Evolutionary conservation across 768 basidiomycete species (phyloP).

Genomic region (Podaxis sp.): DNA sequence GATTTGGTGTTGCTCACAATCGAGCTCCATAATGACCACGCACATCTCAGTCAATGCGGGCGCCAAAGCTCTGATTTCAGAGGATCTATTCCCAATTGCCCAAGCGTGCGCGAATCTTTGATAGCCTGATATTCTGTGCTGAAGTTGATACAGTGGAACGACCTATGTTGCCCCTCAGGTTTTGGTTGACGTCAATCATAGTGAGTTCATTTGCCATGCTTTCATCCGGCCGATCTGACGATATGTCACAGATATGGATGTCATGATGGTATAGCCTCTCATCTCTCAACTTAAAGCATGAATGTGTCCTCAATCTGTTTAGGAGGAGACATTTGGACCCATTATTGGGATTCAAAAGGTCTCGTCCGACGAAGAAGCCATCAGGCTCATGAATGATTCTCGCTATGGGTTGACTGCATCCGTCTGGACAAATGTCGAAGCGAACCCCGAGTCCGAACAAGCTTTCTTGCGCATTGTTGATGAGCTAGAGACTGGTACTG

Average conservation of each 20-base stretch:
- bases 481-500: conserved; percentile 84
- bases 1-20: background rate
- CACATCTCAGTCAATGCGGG: conserved; percentile 64
- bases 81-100: conserved; percentile 64
- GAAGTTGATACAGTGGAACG: conserved; percentile 53
- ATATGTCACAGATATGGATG: conserved; percentile 67
- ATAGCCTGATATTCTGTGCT: background rate
- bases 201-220: conserved; percentile 44
- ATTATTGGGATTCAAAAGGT: conserved; percentile 93
- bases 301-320: background rate
- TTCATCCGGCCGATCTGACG: background rate
- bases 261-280: conserved; percentile 71
- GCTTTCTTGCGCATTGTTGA: conserved; percentile 71
- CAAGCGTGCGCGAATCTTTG: conserved; percentile 51
- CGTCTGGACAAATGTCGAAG: conserved; percentile 81
- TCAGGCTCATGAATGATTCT: conserved; percentile 94
- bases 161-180: conserved; percentile 92
- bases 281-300: background rate
- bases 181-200: conserved; percentile 83
- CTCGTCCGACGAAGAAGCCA: conserved; percentile 82
- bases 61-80: conserved; percentile 73
- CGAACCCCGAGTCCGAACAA: conserved; percentile 57
- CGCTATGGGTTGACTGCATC: conserved; percentile 93
- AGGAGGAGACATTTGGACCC: conserved; percentile 94
- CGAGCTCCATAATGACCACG: background rate